Evolutionary conservation across 1,284 basidiomycete genomes (phyloP).

Genomic region (Hypsizygus ulmarius): DNA sequence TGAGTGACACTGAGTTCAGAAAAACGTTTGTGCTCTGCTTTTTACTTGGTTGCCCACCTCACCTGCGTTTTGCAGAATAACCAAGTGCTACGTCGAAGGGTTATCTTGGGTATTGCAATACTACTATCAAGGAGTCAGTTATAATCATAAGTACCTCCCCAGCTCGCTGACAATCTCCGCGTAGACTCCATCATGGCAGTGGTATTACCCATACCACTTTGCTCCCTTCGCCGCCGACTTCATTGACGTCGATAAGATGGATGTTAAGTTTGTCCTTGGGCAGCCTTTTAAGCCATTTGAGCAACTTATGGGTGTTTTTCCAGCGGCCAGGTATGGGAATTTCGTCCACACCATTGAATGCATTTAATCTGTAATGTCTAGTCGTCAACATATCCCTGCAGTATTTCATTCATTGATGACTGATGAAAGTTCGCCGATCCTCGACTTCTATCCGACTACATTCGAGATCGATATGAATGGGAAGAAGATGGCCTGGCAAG

Average conservation of each 20-base stretch:
- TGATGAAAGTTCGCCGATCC: conserved; percentile 84
- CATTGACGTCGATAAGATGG: conserved; percentile 73
- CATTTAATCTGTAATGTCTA: conserved; percentile 32
- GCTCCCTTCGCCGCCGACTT: conserved; percentile 98
- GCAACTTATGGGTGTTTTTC: conserved; percentile 98
- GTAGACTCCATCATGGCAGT: conserved; percentile 96
- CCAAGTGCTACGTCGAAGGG: conserved; percentile 88
- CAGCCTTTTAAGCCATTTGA: conserved; percentile 96
- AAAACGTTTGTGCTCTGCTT: conserved; percentile 54
- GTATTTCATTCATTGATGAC: conserved; percentile 91
- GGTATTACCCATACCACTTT: conserved; percentile 99
- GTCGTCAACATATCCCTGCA: conserved; percentile 84
- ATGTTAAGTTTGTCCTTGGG: conserved; percentile 78
- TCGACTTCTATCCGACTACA: conserved; percentile 92
- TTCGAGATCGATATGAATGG: conserved; percentile 99
- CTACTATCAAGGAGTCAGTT: conserved; percentile 94
- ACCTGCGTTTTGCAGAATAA: conserved; percentile 54
- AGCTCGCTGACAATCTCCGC: not conserved
- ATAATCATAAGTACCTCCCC: conserved; percentile 5
- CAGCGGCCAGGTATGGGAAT: conserved; percentile 73
- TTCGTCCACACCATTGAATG: not conserved
- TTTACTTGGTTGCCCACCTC: conserved; percentile 12
- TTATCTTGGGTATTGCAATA: conserved; percentile 96
- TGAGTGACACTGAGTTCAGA: conserved; percentile 71
- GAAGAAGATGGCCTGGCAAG: conserved; percentile 99